Evolutionary conservation across 306 rosid genomes (phyloP), one percentile per base, ranked within the genome.

Genomic region (Dalbergia oliveri): DNA sequence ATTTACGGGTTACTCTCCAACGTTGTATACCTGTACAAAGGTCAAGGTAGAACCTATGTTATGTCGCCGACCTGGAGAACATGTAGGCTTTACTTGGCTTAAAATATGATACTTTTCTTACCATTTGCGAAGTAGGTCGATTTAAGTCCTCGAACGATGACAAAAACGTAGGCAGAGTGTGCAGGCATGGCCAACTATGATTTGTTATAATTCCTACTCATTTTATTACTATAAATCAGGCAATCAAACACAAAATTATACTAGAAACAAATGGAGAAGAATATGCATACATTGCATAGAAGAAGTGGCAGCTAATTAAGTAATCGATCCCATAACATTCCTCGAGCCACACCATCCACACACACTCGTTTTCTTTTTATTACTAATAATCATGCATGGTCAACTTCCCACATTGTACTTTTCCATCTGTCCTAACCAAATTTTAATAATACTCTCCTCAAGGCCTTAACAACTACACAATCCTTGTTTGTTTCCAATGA

Each of bases 31-130:
- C 21, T 60, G 77, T 66, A 21, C 60, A 45, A 61, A 61, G 78
- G 85, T 81, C 78, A 81, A 72, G 75, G 66, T 77, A n/a, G 47
- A 57, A 19, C 65, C 59, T 9, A 66, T 43, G 50, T 62, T 78
- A 39, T 69, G 86, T 84, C 90, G 73, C 85, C 86, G 69, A 77
- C 86, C 90, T 79, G 41, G 83, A 84, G 84, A 84, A 72, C 90
- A 86, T 62, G 63, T 69, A 57, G 79, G 70, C 73, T 83, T 66
- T 49, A 65, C 71, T 56, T 26, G 31, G 26, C 10, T 62, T 61
- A 71, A 64, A 56, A 71, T 68, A 73, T 37, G 1, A 59, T 56
- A 15, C 69, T 75, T 37, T 73, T 66, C 62, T 72, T 61, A 9
- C 66, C 73, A 15, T 78, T 69, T 59, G 5, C 37, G 12, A 34